Conservation (phyloP, 2,329 filamentous ascomycete genomes). For the Periglandula ipomoeae region DNA sequence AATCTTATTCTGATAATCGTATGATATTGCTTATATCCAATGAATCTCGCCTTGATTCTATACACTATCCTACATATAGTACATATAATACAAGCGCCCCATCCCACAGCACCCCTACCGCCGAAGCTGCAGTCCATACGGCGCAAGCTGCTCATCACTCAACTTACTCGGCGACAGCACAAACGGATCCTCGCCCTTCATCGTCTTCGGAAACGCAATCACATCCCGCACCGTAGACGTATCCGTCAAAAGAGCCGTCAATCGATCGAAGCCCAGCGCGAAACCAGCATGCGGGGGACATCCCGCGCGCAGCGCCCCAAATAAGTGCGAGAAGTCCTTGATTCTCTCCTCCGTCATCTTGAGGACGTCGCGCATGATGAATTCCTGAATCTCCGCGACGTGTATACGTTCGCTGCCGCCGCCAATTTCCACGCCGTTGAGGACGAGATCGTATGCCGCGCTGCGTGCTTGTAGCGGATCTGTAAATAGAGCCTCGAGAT, state of each 20-base stretch:
- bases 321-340: slow-evolving; percentile 74
- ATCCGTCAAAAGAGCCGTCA: slow-evolving; percentile 71
- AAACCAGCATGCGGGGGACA: slow-evolving; percentile 95
- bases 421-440: slow-evolving; percentile 91
- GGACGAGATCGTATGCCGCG: slow-evolving; percentile 91
- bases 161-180: slow-evolving; percentile 68
- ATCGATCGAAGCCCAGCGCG: slow-evolving; percentile 81
- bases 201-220: slow-evolving; percentile 93
- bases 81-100: not conserved
- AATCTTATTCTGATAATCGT: too few relatives aligned
- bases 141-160: slow-evolving; percentile 43
- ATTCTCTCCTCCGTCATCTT: slow-evolving; percentile 65
- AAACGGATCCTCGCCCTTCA: slow-evolving; percentile 77
- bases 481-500: slow-evolving; percentile 65
- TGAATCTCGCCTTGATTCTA: too few relatives aligned
- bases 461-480: slow-evolving; percentile 66
- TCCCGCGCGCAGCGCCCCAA: slow-evolving; percentile 72
- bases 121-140: slow-evolving; percentile 34
- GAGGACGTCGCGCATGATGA: slow-evolving; percentile 74
- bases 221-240: slow-evolving; percentile 78
- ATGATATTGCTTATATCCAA: too few relatives aligned
- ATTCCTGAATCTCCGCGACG: slow-evolving; percentile 70
- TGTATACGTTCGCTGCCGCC: slow-evolving; percentile 93
- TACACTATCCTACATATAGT: not conserved
- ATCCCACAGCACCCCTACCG: not conserved